Evolutionary conservation across 495 filamentous ascomycete genomes (phyloP).

Genomic region (Usnea hakonensis): DNA sequence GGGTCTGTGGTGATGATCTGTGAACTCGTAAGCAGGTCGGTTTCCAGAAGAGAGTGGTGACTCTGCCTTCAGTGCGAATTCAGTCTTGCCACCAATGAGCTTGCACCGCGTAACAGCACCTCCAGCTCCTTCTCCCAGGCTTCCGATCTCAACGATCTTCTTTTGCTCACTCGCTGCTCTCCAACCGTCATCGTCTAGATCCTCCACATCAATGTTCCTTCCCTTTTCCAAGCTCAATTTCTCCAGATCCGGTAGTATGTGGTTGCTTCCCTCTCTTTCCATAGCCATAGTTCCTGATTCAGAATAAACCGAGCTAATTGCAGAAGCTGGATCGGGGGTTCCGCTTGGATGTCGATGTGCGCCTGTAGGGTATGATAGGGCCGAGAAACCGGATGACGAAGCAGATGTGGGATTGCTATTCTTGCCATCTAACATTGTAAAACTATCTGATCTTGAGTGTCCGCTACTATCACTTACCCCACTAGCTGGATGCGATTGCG

Average conservation of each 20-base stretch:
- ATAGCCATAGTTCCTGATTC: slow-evolving; percentile 61
- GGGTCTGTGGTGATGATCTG: slow-evolving; percentile 98
- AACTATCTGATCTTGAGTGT: slow-evolving; percentile 68
- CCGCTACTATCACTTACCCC: slow-evolving; percentile 66
- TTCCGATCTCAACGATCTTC: slow-evolving; percentile 79
- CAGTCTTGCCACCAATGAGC: slow-evolving; percentile 81
- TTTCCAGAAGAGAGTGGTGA: background rate
- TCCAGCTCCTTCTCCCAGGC: slow-evolving; percentile 88
- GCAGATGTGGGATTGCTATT: slow-evolving; percentile 71
- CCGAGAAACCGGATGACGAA: slow-evolving; percentile 73
- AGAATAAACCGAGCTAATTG: slow-evolving; percentile 76
- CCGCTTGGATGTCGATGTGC: slow-evolving; percentile 47
- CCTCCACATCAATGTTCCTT: slow-evolving; percentile 76
- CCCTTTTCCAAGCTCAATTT: slow-evolving; percentile 72
- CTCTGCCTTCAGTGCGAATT: slow-evolving; percentile 90
- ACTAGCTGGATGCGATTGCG: slow-evolving; percentile 42
- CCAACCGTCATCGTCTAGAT: slow-evolving; percentile 93
- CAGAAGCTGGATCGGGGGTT: slow-evolving; percentile 79
- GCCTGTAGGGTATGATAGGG: background rate
- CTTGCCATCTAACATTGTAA: slow-evolving; percentile 62
- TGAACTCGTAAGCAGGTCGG: slow-evolving; percentile 10
- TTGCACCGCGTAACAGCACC: slow-evolving; percentile 89
- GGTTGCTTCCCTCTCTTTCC: slow-evolving; percentile 67
- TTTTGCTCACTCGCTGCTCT: slow-evolving; percentile 81
- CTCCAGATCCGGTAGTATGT: slow-evolving; percentile 62